phyloP scores from a whole-genome alignment of 495 filamentous ascomycete genomes.

The Symbiotaphrina buchneri region DNA sequence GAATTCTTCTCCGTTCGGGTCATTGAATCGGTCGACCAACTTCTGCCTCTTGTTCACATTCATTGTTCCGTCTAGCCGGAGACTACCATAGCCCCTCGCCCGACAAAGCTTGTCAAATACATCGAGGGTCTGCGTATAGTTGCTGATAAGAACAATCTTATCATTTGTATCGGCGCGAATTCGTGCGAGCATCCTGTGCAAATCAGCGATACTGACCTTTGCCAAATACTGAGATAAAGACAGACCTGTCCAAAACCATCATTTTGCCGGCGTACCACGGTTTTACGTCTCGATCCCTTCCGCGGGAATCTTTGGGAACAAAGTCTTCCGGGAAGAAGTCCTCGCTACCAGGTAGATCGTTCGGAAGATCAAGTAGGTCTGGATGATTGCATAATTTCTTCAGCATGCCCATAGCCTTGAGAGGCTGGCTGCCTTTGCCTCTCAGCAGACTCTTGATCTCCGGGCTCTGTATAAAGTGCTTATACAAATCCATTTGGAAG shows the following conservation, averaged over 20 bases:
- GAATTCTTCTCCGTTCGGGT: constrained; percentile 77
- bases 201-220: background rate
- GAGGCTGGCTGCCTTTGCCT: constrained; percentile 86
- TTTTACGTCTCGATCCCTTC: constrained; percentile 79
- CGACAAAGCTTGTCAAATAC: constrained; percentile 87
- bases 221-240: background rate
- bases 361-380: constrained; percentile 66
- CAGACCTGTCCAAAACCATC: constrained; percentile 70
- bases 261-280: constrained; percentile 97
- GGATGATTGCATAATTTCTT: constrained; percentile 99
- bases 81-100: constrained; percentile 53
- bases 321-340: constrained; percentile 70
- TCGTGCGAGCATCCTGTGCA: constrained; percentile 58
- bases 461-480: constrained; percentile 87
- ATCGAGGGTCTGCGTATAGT: constrained; percentile 93
- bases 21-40: constrained; percentile 95
- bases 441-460: constrained; percentile 82
- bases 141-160: constrained; percentile 97
- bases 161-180: constrained; percentile 95
- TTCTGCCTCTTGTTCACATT: constrained; percentile 92
- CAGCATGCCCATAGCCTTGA: constrained; percentile 88
- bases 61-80: constrained; percentile 93
- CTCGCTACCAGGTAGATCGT: constrained; percentile 77
- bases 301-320: constrained; percentile 63
- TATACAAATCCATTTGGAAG: constrained; percentile 86